Evolutionary conservation across 179 eudicot species (phyloP).

Genomic region (Sideroxylon spinosum): DNA sequence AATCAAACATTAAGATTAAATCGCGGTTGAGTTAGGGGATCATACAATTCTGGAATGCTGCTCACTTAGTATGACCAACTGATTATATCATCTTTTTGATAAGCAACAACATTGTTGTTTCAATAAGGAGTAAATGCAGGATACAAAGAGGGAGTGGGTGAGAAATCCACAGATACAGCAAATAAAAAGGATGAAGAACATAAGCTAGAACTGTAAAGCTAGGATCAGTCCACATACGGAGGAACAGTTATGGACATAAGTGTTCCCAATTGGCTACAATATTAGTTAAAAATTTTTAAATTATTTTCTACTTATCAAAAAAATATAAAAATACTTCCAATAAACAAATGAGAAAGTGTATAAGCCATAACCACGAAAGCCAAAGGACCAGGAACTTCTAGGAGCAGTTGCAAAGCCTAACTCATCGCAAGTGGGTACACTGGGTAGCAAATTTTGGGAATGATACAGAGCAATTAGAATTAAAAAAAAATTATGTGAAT

Average conservation of each 20-base stretch:
- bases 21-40: background rate
- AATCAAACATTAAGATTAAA: slow-evolving; percentile 2
- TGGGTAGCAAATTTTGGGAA: background rate
- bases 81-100: too few species aligned
- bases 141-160: too few species aligned
- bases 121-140: too few species aligned
- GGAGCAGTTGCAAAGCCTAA: background rate
- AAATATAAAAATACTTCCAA: background rate
- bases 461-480: background rate
- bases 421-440: background rate
- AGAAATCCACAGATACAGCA: too few species aligned
- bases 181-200: too few species aligned
- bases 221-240: too few species aligned
- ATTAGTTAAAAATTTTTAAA: background rate
- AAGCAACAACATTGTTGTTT: too few species aligned
- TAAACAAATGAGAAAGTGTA: background rate
- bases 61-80: background rate
- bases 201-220: too few species aligned
- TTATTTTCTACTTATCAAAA: background rate
- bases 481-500: background rate
- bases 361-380: background rate
- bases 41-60: background rate
- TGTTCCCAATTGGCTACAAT: background rate
- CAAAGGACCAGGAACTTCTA: slow-evolving; percentile 9
- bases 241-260: too few species aligned